Evolutionary conservation across 352 stramenopile genomes (phyloP), one percentile per base, ranked within the genome.

Genomic region (Globisporangium perplexum): DNA sequence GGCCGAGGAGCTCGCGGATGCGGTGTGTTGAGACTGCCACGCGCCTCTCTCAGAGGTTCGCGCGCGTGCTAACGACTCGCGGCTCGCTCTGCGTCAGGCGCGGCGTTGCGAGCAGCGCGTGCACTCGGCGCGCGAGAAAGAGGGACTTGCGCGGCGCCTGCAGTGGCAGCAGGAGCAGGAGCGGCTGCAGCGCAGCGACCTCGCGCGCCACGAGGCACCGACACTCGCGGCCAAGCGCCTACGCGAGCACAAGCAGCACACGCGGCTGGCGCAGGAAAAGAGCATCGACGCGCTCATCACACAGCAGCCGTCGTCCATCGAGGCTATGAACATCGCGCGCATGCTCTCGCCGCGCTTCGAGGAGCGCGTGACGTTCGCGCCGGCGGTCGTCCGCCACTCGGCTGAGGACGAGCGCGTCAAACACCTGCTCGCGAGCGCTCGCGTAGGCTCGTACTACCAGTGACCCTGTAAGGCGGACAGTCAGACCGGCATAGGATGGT

Each of bases 301-400:
- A 5, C 77, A 91, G 56, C 81, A 91, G 59, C 63, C 76, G 26
- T 92, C 78, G 33, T 88, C 74, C 1, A 76, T 92, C 33, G 75
- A 83, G 42, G 78, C 81, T 1, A 92, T 90, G 78, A 90, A 92
- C 52, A 85, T 92, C 44, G 81, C 76, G 7, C 71, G 81, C 8
- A 86, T 89, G 81, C 54, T 91, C 20, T 92, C 81, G 18, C 78
- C 81, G 26, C 74, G 76, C 0, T 90, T 88, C 44, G 64, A 81
- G 51, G 75, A 93, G 63, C 62, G 45, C 15, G 66, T 89, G n/a
- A 42, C 59, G 24, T 90, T 84, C 47, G 47, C 61, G 18, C 77
- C 79, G 10, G 56, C 65, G 35, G 66, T 93, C 11, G 46, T 62
- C 11, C 74, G 69, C 47, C 67, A 84, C 55, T 92, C 78, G 4